Conservation (phyloP, 345 rosid genomes). For the Microthlaspi erraticum region DNA sequence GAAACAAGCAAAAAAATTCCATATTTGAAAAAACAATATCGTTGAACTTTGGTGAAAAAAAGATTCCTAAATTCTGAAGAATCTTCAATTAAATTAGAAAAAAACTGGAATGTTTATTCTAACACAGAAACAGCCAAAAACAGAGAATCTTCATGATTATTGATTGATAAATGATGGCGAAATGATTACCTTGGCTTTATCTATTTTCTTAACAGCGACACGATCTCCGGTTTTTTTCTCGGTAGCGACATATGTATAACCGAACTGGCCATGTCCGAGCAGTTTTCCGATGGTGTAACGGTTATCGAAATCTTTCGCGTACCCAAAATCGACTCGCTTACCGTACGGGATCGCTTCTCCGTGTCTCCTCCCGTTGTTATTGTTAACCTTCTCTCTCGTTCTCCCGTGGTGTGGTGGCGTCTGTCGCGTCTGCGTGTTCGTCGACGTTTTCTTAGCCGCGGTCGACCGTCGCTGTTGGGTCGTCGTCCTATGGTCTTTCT, state of each 20-base stretch:
- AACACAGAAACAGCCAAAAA: background rate
- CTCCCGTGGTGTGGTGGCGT: conserved; percentile 41
- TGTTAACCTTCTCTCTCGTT: conserved; percentile 29
- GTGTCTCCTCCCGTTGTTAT: conserved; percentile 32
- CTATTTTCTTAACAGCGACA: conserved; percentile 85
- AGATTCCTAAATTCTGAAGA: too few relatives aligned
- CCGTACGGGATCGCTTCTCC: conserved; percentile 62
- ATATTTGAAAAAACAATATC: background rate
- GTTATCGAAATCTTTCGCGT: conserved; percentile 72
- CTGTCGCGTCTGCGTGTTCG: conserved; percentile 37
- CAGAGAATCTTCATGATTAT: background rate
- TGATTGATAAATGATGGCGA: background rate
- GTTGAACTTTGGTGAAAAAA: too few relatives aligned
- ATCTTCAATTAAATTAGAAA: too few relatives aligned
- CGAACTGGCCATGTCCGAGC: conserved; percentile 92
- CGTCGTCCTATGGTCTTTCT: conserved; percentile 36
- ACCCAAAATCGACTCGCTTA: conserved; percentile 78
- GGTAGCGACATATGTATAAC: conserved; percentile 85
- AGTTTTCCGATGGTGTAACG: conserved; percentile 73
- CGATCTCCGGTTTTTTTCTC: conserved; percentile 75
- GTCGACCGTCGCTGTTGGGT: conserved; percentile 35
- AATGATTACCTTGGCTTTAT: conserved; percentile 70
- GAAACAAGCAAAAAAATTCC: background rate
- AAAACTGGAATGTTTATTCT: background rate
- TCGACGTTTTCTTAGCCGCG: conserved; percentile 37